Base-by-base conservation (phyloP, 805 yeast species). In the Yarrowia keelungensis region DNA sequence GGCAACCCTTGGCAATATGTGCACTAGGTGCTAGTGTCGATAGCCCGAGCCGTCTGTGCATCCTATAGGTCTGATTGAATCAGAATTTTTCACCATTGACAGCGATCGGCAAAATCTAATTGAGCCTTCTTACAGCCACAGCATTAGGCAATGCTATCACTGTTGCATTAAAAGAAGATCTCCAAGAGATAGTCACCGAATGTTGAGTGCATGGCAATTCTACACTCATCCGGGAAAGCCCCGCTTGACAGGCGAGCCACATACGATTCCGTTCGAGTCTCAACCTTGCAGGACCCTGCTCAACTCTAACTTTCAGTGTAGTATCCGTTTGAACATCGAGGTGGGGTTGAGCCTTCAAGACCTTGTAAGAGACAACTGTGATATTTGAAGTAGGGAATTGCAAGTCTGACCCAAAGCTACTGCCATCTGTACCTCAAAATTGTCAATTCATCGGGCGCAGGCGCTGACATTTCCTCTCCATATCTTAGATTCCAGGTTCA, bases 291-390 rank as follows among this genome's bases (percentile, higher is more conserved):
- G 45, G 45, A 43, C 47, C 47, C 47, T 43, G 47, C 9, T 43
- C 22, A 43, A 43, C 47, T 43, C 22, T 43, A 43, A 43, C 47
- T 43, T 22, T 43, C 47, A 43, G 47, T 8, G 47, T 43, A 15
- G 10, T 22, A 43, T 43, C 12, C 16, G 16, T 19, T 19, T 19
- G 19, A 19, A 19, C 19, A 22, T n/a, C 16, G 14, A 15, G 11
- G 42, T 39, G 42, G 42, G n/a, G 46, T 19, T 19, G 19, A 19
- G 19, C 19, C 19, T 19, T 19, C 15, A 19, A 19, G 19, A 19
- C 19, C 19, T 19, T 19, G 19, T 19, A 19, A 19, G 19, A 19
- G 19, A 19, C 19, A 19, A 19, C 19, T 19, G 19, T 19, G 19
- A 19, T 19, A 19, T 19, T 19, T 19, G 19, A 19, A 19, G 19